A percentile compares a stretch with the other conserved stretches of the same genome.
Evolutionary conservation across 1,139 yeast genomes (phyloP).

Genomic region (Blastobotrys illinoisensis): DNA sequence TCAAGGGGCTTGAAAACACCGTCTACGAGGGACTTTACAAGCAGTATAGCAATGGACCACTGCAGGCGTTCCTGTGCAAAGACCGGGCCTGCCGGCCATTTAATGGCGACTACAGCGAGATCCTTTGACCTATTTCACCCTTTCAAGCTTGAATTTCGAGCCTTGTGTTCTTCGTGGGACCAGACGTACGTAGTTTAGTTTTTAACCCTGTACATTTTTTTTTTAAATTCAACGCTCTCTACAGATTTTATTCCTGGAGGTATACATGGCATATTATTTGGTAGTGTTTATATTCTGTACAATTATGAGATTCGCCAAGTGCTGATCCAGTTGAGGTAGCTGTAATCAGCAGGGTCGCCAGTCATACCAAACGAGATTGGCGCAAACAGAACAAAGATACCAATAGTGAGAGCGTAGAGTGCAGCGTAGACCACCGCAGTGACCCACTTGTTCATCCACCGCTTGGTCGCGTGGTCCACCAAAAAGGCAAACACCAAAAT

Average conservation of each 20-base stretch:
- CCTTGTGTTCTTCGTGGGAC: too few relatives aligned
- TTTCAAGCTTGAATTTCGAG: too few relatives aligned
- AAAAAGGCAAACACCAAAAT: conserved; percentile 73
- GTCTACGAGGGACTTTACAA: conserved; percentile 23
- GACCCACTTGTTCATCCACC: conserved; percentile 35
- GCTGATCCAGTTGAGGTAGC: conserved; percentile 66
- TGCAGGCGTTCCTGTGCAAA: conserved; percentile 21
- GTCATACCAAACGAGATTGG: conserved; percentile 87
- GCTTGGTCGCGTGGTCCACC: conserved; percentile 57
- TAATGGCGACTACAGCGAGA: background rate
- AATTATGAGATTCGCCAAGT: conserved; percentile 53
- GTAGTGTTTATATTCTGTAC: background rate
- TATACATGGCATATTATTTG: too few relatives aligned
- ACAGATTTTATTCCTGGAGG: too few relatives aligned
- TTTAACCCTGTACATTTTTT: too few relatives aligned
- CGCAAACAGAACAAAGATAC: conserved; percentile 66
- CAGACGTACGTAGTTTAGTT: background rate
- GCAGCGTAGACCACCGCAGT: conserved; percentile 29
- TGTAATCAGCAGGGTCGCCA: conserved; percentile 65
- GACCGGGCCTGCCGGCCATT: conserved; percentile 17
- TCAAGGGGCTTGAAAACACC: conserved; percentile 13
- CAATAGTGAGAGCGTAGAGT: conserved; percentile 54
- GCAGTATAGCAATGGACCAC: conserved; percentile 17
- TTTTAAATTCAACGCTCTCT: too few relatives aligned
- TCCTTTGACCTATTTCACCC: background rate